These are phyloP conservation scores for Erodium moschatum DNA, from an alignment of 441 rosid species.

Conservation along the genomic window DNA sequence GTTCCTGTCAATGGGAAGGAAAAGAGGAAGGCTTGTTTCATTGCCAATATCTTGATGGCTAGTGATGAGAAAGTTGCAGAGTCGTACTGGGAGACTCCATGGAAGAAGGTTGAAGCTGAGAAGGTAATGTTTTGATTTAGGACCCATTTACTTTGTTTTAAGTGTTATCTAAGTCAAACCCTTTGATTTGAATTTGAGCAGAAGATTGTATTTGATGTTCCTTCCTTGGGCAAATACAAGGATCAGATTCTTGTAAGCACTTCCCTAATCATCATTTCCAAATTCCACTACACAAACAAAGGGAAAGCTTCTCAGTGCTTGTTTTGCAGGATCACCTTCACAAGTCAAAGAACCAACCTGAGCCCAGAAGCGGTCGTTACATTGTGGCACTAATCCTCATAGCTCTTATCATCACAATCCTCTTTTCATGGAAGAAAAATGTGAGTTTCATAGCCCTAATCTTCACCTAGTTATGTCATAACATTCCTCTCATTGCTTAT, in stretches of 20 bases:
- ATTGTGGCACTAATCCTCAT: background rate
- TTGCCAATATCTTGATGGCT: background rate
- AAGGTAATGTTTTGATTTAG: background rate
- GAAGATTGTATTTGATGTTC: constrained; percentile 20
- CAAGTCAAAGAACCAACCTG: constrained; percentile 82
- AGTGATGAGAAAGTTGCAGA: constrained; percentile 24
- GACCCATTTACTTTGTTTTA: background rate
- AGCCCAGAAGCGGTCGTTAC: constrained; percentile 7
- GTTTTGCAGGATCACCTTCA: too few species aligned
- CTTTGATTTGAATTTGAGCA: constrained; percentile 13
- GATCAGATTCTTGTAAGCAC: constrained; percentile 22
- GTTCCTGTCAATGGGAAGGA: constrained; percentile 25
- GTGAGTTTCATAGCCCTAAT: background rate
- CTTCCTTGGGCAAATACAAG: constrained; percentile 23
- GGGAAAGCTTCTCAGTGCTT: too few species aligned
- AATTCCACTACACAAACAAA: too few species aligned
- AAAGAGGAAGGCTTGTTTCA: background rate
- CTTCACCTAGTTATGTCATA: too few species aligned
- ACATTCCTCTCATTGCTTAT: too few species aligned
- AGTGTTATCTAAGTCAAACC: too few species aligned
- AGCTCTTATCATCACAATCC: background rate
- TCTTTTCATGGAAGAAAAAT: background rate
- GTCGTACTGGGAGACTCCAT: constrained; percentile 10
- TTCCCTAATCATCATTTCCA: background rate
- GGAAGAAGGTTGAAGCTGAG: constrained; percentile 27